A percentile compares a stretch with the other conserved stretches of the same genome.
These are phyloP conservation scores for Microcyclospora pomicola DNA, from an alignment of 2,329 filamentous ascomycete genomes.

Conservation along the genomic window DNA sequence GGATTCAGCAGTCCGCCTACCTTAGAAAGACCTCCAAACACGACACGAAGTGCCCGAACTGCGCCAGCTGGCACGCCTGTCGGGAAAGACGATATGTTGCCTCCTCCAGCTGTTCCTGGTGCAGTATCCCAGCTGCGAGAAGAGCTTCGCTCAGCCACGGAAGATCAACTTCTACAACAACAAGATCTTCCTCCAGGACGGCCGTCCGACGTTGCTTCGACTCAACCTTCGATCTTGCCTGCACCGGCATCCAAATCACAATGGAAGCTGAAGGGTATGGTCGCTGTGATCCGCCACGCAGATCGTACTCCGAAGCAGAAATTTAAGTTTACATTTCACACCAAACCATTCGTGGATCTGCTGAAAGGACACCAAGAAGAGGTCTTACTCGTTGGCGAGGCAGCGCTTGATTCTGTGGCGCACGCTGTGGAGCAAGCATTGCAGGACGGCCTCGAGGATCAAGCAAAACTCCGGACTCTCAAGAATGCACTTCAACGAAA, in stretches of 20 bases:
- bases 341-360: conserved; percentile 85
- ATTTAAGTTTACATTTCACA: conserved; percentile 98
- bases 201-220: conserved; percentile 1
- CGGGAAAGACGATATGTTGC: conserved; percentile 15
- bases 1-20: conserved; percentile 28
- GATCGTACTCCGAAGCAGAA: conserved; percentile 98
- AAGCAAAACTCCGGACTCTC: conserved; percentile 69
- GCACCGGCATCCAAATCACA: conserved; percentile 63
- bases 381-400: conserved; percentile 82
- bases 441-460: conserved; percentile 67
- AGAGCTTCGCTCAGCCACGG: neutral
- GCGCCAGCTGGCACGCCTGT: conserved; percentile 8
- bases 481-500: conserved; percentile 85
- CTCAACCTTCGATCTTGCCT: conserved; percentile 23
- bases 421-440: conserved; percentile 75
- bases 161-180: conserved; percentile 2
- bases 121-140: neutral
- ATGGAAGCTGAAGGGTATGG: conserved; percentile 96
- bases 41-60: conserved; percentile 3
- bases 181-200: neutral
- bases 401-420: conserved; percentile 76
- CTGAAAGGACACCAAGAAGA: conserved; percentile 94
- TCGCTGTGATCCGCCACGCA: conserved; percentile 89
- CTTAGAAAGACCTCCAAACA: conserved; percentile 20
- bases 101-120: conserved; percentile 17